Evolutionary conservation across 2,329 filamentous ascomycete species (phyloP).

Genomic region (Grosmannia penicillata): DNA sequence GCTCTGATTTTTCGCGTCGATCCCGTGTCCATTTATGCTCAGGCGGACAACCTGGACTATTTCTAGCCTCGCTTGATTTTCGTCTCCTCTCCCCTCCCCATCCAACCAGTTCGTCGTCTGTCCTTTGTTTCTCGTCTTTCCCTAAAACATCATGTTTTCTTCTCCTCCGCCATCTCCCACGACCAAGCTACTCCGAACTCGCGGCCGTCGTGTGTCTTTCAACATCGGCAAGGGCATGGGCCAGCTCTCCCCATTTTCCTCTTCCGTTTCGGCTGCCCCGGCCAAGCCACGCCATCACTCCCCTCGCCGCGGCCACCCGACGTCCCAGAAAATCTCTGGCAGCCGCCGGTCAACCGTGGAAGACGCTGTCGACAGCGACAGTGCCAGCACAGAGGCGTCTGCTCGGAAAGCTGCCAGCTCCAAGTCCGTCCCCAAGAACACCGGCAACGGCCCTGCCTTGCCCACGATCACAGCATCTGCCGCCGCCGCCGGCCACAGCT

Average conservation of each 20-base stretch:
- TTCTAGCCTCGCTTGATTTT: background rate
- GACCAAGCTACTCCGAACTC: background rate
- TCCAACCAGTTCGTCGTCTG: no score
- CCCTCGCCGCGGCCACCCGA: background rate
- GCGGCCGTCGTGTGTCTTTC: conserved; percentile 7
- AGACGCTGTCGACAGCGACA: background rate
- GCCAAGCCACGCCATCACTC: background rate
- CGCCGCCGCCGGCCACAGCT: conserved; percentile 1
- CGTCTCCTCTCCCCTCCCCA: background rate
- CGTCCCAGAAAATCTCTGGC: background rate
- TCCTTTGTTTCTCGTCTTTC: background rate
- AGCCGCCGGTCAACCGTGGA: conserved; percentile 7
- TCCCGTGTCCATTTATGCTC: no score
- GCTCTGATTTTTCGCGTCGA: no score
- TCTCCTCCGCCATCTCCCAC: conserved; percentile 1
- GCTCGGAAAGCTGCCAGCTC: background rate
- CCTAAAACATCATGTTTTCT: conserved; percentile 5
- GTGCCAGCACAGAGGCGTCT: background rate
- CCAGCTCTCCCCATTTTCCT: background rate
- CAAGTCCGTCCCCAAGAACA: background rate
- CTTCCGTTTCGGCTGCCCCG: no score
- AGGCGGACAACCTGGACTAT: no score
- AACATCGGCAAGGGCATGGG: background rate
- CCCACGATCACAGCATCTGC: conserved; percentile 5
- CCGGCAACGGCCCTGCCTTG: background rate